Base-by-base conservation (phyloP, 768 basidiomycete species). In the Piloderma croceum region DNA sequence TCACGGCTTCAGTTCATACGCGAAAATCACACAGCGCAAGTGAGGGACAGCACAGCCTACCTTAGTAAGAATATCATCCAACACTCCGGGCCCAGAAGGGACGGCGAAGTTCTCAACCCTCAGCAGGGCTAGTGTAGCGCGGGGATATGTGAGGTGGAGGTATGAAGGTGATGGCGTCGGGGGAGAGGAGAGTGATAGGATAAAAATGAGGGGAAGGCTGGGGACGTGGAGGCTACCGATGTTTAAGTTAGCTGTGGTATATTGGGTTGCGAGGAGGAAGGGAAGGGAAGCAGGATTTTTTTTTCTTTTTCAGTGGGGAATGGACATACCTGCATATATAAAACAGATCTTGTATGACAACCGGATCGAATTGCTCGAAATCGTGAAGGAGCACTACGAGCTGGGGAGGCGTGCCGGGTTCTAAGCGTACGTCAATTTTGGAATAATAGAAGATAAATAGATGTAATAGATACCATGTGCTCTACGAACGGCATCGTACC, bases 301-400 rank as follows among this genome's bases (percentile, higher is more conserved):
- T n/a, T n/a, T n/a, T n/a, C n/a, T n/a, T n/a, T 29, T 9, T 29
- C 27, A 29, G 27, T 29, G 27, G 27, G 27, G 24, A n/a, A 29
- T 11, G 22, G 10, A 35, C 55, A 22, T 45, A 80, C 85, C 81
- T 84, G 66, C 74, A 83, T 24, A 88, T 79, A 39, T 81, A 71
- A 31, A 87, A 75, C 13, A 87, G 51, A 49, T 89, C 84, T 50
- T 81, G 76, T 35, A 89, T 57, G 3, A 88, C 69, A 2, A 47
- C 39, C 0, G 74, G 60, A 41, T 85, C 83, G 36, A 84, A 75
- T 52, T 79, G 76, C 51, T 89, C 86, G 47, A 90, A 86, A 41
- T 84, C 80, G 41, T 86, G 83, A 17, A 89, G 51, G 10, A 88
- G 51, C 7, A 83, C 64, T 18, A 80, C 67, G 3, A 89, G 27